Evolutionary conservation across 2,329 filamentous ascomycete species (phyloP).

Genomic region (Thelonectria olida): DNA sequence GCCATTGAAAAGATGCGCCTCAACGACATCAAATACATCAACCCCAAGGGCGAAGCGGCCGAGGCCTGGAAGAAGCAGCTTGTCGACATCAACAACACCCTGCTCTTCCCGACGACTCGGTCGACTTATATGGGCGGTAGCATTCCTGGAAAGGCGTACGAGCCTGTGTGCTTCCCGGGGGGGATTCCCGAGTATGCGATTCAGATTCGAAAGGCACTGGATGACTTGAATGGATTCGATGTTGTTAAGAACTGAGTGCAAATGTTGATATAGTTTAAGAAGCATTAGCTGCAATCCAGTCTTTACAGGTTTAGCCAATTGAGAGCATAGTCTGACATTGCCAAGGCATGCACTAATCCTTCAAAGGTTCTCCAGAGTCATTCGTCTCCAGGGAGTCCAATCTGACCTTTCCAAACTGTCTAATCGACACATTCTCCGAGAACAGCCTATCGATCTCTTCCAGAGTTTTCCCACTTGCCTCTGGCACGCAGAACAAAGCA

Average conservation of each 20-base stretch:
- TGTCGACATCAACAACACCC: conserved; percentile 54
- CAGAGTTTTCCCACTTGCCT: not conserved
- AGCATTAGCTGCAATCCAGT: not conserved
- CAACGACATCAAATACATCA: conserved; percentile 58
- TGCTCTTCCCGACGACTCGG: conserved; percentile 58
- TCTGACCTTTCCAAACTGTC: too few relatives aligned
- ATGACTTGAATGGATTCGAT: conserved; percentile 31
- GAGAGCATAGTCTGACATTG: too few relatives aligned
- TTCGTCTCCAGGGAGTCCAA: too few relatives aligned
- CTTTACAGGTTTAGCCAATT: not conserved
- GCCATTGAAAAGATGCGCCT: conserved; percentile 58
- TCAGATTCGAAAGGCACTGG: conserved; percentile 33
- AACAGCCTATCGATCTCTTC: not conserved
- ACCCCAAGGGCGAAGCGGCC: conserved; percentile 56
- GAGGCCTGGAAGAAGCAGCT: conserved; percentile 60
- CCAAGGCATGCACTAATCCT: too few relatives aligned
- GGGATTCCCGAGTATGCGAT: conserved; percentile 49
- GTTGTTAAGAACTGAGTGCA: conserved; percentile 23
- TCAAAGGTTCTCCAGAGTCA: too few relatives aligned
- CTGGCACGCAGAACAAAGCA: not conserved
- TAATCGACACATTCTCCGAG: too few relatives aligned
- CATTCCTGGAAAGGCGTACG: conserved; percentile 61
- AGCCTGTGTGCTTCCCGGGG: conserved; percentile 60
- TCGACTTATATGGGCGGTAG: conserved; percentile 67
- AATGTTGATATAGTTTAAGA: not conserved